Conservation (phyloP, 2,329 filamentous ascomycete species). For the Aspergillus bombycis region DNA sequence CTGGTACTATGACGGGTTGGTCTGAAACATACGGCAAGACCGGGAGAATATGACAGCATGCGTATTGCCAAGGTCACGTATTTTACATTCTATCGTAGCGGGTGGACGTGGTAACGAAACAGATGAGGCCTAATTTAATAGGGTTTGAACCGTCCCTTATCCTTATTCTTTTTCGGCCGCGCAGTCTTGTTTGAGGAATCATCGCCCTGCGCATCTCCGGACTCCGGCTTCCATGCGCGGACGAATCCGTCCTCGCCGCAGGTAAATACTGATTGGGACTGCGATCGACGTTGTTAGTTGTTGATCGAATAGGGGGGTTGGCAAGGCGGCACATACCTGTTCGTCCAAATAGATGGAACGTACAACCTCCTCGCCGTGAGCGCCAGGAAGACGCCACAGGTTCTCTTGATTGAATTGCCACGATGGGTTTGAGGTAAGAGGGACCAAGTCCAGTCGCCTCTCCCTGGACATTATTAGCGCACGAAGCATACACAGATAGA, state of each 20-base stretch:
- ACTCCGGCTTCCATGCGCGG: constrained; percentile 41
- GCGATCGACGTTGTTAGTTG: constrained; percentile 2
- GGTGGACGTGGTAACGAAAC: not conserved
- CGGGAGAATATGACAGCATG: not conserved
- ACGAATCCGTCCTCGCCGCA: constrained; percentile 50
- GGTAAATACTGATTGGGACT: constrained; percentile 47
- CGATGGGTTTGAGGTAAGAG: constrained; percentile 36
- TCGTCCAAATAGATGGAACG: constrained; percentile 51
- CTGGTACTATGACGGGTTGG: not conserved
- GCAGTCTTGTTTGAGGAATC: constrained; percentile 26
- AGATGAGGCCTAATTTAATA: constrained; percentile 25
- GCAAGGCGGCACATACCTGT: constrained; percentile 36
- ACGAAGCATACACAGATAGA: not conserved
- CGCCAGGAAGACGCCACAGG: constrained; percentile 47
- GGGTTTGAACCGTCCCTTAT: constrained; percentile 44
- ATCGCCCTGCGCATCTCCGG: constrained; percentile 17
- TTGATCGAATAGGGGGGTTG: not conserved
- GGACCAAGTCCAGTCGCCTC: constrained; percentile 47
- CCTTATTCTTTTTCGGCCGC: constrained; percentile 36
- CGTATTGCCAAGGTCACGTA: not conserved
- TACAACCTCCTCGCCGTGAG: constrained; percentile 54
- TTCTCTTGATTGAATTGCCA: constrained; percentile 46
- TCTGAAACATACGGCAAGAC: not conserved
- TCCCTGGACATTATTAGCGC: constrained; percentile 31
- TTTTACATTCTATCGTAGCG: not conserved